Evolutionary conservation across 768 basidiomycete species (phyloP).

Genomic region (Amanita polypyramis): DNA sequence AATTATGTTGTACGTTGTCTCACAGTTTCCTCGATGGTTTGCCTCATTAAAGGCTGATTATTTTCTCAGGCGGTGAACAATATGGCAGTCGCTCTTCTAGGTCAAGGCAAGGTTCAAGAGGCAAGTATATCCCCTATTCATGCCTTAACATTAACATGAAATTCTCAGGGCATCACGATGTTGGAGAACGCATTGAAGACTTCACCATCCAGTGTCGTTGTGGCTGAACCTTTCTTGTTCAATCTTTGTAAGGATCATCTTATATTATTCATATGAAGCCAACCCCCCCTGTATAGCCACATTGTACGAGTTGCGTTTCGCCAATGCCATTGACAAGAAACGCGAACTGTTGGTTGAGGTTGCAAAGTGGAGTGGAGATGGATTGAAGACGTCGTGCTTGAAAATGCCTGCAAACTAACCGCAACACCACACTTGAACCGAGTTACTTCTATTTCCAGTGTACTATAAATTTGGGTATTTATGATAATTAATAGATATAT

Average conservation of each 20-base stretch:
- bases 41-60: not conserved
- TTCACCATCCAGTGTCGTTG: constrained; percentile 62
- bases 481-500: constrained; percentile 51
- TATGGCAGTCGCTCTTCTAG: constrained; percentile 58
- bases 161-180: constrained; percentile 51
- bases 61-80: constrained; percentile 59
- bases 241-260: constrained; percentile 55
- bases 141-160: not conserved
- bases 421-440: not conserved
- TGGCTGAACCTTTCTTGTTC: constrained; percentile 77
- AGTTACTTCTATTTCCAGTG: not conserved
- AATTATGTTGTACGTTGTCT: constrained; percentile 44
- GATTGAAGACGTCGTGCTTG: constrained; percentile 38
- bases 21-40: not conserved
- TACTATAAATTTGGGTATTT: constrained; percentile 4
- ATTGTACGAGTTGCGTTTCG: constrained; percentile 71
- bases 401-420: not conserved
- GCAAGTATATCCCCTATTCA: constrained; percentile 23
- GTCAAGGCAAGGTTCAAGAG: constrained; percentile 65
- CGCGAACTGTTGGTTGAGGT: constrained; percentile 64
- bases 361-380: constrained; percentile 82
- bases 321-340: constrained; percentile 66
- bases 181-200: constrained; percentile 51
- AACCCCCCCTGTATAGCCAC: constrained; percentile 43
- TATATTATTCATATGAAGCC: not conserved